Base-by-base conservation (phyloP, 1,284 basidiomycete genomes). In the Tylopilus sp. region DNA sequence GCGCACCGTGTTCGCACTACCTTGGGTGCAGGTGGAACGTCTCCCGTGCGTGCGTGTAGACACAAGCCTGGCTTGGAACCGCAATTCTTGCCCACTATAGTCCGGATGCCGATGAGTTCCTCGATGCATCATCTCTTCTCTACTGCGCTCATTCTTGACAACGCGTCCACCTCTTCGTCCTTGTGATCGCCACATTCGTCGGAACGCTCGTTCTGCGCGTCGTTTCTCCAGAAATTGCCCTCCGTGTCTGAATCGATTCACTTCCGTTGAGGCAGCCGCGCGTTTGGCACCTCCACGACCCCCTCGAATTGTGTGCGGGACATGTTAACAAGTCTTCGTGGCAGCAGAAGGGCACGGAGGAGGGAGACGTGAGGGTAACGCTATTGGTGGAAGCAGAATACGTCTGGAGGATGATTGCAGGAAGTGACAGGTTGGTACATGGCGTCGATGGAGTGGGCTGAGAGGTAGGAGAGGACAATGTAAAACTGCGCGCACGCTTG, bases 281-380 rank as follows among this genome's bases (percentile, higher is more conserved):
- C 76, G 72, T 89, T 89, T 47, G 89, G 77, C 18, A 76, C 67
- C 9, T 69, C 66, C 18, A 87, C 87, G 53, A 86, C 86, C 6
- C 51, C 69, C 57, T 85, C 70, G 57, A 89, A 84, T 65, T 83
- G 77, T 1, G 72, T 52, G 41, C 83, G 84, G 13, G 82, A 68
- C 88, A 29, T 29, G 82, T 82, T 66, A 88, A 66, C 52, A 89
- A 83, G 68, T 89, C 88, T 62, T 87, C 87, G 72, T 89, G 87
- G 74, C 87, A 89, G 77, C 87, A 89, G 77, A 89, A 89, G 0
- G 87, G 88, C 5, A 83, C 72, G 36, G 76, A 75, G 61, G 81
- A 76, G 9, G 90, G 79, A 16, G 87, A 79, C 0, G 86, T 89
- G 70, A 90, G 86, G 57, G 89, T 79, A n/a, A 89, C 78, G 12